These are phyloP conservation scores for Paramecium caudatum DNA, from an alignment of 73 alveolate genomes.

Conservation along the genomic window DNA sequence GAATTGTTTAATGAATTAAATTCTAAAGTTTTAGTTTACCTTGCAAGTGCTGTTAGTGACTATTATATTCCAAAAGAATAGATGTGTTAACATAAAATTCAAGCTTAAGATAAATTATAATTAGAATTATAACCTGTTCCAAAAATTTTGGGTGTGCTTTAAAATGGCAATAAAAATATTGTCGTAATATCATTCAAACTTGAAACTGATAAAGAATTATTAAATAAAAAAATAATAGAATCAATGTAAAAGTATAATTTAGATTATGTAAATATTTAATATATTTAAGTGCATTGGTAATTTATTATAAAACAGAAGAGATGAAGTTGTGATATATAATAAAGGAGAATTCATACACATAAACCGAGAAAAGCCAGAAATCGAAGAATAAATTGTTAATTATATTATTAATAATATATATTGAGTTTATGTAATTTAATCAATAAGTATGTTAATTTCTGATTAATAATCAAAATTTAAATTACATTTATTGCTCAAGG, in stretches of 20 bases:
- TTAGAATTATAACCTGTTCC: background rate
- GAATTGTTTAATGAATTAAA: background rate
- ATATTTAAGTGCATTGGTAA: constrained; percentile 39
- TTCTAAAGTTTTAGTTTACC: background rate
- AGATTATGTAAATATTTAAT: background rate
- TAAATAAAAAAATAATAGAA: background rate
- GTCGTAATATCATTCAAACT: background rate
- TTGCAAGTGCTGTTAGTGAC: constrained; percentile 76
- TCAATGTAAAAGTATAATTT: constrained; percentile 19
- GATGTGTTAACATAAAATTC: constrained; percentile 45
- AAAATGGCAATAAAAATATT: background rate
- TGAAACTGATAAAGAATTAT: constrained; percentile 42
- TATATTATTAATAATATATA: background rate
- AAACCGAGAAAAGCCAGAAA: background rate
- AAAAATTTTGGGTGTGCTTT: background rate
- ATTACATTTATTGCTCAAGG: no score
- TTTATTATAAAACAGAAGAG: constrained; percentile 46
- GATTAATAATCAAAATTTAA: background rate
- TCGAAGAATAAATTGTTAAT: background rate
- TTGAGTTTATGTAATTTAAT: background rate
- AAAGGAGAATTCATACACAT: background rate
- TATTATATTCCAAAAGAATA: constrained; percentile 51
- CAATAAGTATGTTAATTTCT: background rate
- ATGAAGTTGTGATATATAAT: background rate
- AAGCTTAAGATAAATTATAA: background rate